These are phyloP conservation scores for Acorus gramineus DNA, from an alignment of 106 monocot genomes.

Conservation along the genomic window DNA sequence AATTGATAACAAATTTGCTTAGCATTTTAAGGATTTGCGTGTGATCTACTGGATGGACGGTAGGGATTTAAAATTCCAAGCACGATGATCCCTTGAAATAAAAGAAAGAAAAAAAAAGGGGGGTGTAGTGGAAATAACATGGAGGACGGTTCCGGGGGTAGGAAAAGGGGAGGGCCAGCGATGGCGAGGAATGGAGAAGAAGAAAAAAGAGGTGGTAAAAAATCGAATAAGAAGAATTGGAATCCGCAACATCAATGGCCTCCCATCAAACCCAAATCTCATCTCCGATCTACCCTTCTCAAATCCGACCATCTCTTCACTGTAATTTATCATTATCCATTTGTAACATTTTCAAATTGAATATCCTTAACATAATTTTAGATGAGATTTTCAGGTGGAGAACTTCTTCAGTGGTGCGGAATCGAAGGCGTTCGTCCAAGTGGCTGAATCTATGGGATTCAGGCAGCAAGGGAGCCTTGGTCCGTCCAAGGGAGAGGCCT, in stretches of 20 bases:
- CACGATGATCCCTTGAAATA: no score
- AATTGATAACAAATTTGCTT: no score
- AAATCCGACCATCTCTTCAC: slow-evolving; percentile 44
- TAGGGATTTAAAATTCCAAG: no score
- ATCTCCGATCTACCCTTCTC: slow-evolving; percentile 47
- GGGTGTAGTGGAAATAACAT: no score
- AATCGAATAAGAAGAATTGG: background rate
- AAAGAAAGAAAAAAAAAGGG: no score
- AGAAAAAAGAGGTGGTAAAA: slow-evolving; percentile 11
- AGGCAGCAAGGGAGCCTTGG: slow-evolving; percentile 87
- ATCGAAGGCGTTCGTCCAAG: slow-evolving; percentile 64
- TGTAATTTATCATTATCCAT: slow-evolving; percentile 9
- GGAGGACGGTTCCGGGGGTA: no score
- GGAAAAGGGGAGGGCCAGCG: background rate
- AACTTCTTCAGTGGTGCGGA: slow-evolving; percentile 62
- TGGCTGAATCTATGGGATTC: slow-evolving; percentile 68
- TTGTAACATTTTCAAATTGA: background rate
- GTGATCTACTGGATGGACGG: no score
- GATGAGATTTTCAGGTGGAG: slow-evolving; percentile 44
- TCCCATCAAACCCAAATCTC: slow-evolving; percentile 39
- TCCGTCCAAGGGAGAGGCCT: slow-evolving; percentile 81
- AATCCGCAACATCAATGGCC: slow-evolving; percentile 30
- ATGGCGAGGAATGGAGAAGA: slow-evolving; percentile 16
- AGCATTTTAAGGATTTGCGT: no score
- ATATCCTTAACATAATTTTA: no score